Evolutionary conservation across 73 alveolate species (phyloP).

Genomic region (Effrenium voratum): DNA sequence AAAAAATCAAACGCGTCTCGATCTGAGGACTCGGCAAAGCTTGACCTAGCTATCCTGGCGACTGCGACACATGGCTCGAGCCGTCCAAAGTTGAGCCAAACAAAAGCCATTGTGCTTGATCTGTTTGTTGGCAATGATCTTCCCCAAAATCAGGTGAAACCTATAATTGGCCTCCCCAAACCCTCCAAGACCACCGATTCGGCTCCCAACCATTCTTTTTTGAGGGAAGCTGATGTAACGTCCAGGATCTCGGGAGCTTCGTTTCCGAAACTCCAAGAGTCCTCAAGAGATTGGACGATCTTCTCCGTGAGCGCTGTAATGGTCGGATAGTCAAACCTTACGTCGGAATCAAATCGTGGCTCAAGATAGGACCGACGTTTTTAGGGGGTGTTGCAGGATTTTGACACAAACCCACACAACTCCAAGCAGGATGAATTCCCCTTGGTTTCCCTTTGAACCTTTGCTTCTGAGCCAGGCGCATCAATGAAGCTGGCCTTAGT

Average conservation of each 20-base stretch:
- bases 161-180: not conserved
- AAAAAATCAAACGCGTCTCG: too few species aligned
- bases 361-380: not conserved
- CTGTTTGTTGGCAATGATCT: not conserved
- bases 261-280: not conserved
- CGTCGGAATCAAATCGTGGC: not conserved
- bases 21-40: too few species aligned
- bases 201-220: not conserved
- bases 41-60: too few species aligned
- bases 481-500: slow-evolving; percentile 72
- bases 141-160: not conserved
- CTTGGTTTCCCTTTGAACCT: too few species aligned
- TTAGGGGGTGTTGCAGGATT: not conserved
- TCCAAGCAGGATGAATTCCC: not conserved
- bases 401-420: not conserved
- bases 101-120: not conserved
- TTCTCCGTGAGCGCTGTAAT: slow-evolving; percentile 71
- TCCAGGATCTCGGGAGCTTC: not conserved
- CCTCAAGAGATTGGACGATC: slow-evolving; percentile 86
- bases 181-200: not conserved
- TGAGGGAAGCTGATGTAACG: not conserved
- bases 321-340: slow-evolving; percentile 81
- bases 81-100: not conserved
- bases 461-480: slow-evolving; percentile 14
- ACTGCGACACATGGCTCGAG: too few species aligned